These are phyloP conservation scores for Lachnellula hyalina DNA, from an alignment of 2,329 filamentous ascomycete genomes.

Conservation along the genomic window DNA sequence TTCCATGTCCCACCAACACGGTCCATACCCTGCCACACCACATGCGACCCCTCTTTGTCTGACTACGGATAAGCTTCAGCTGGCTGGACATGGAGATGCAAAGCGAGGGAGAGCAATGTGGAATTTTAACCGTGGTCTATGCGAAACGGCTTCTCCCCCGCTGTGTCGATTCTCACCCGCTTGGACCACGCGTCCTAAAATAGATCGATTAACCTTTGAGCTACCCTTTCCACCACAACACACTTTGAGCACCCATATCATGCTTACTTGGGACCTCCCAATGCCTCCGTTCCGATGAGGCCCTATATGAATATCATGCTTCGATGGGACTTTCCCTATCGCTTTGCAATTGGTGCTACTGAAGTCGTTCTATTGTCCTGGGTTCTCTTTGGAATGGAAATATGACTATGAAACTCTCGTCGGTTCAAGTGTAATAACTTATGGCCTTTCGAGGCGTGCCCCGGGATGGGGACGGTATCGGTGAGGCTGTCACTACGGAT, in stretches of 20 bases:
- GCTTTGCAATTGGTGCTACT: not conserved
- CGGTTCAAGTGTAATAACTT: not conserved
- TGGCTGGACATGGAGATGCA: not conserved
- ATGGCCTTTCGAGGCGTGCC: not conserved
- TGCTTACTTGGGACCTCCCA: not conserved
- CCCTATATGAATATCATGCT: not conserved
- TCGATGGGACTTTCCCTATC: not conserved
- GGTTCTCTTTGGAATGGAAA: not conserved
- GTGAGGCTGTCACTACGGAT: constrained; percentile 5
- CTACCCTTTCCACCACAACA: not conserved
- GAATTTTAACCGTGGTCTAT: not conserved
- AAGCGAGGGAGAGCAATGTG: not conserved
- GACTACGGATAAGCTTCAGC: not conserved
- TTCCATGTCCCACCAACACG: not conserved
- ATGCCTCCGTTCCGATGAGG: not conserved
- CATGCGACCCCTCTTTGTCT: not conserved
- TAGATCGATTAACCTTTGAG: not conserved
- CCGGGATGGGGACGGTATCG: constrained; percentile 4
- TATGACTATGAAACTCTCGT: not conserved
- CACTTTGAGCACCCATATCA: not conserved
- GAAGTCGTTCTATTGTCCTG: not conserved
- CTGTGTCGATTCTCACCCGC: not conserved
- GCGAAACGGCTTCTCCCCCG: not conserved
- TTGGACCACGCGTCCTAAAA: constrained; percentile 1
- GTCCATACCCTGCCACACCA: not conserved